Percentiles rank a stretch among this genome's conserved stretches.
phyloP scores from a whole-genome alignment of 257 asterid species.

The Jasminum sambac region DNA sequence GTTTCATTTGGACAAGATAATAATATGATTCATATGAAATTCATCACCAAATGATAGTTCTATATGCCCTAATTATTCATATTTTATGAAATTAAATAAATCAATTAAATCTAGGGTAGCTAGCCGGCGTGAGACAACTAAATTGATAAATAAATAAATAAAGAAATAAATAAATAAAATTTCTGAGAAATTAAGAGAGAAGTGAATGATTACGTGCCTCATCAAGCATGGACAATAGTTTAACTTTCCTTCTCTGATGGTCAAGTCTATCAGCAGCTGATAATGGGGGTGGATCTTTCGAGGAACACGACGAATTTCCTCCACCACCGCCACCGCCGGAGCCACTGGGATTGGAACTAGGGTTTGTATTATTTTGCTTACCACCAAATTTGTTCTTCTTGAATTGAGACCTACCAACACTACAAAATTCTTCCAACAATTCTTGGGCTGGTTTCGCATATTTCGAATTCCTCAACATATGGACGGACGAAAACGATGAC shows the following conservation, averaged over 20 bases:
- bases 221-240: constrained; percentile 94
- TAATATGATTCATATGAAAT: not conserved
- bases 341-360: constrained; percentile 39
- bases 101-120: constrained; percentile 35
- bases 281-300: constrained; percentile 59
- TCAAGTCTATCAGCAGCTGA: constrained; percentile 87
- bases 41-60: constrained; percentile 35
- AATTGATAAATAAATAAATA: no score
- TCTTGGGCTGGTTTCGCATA: constrained; percentile 51
- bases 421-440: constrained; percentile 52
- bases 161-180: constrained; percentile 29
- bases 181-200: constrained; percentile 26
- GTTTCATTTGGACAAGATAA: not conserved
- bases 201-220: constrained; percentile 67
- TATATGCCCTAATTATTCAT: constrained; percentile 41
- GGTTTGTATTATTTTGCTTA: constrained; percentile 42
- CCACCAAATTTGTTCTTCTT: constrained; percentile 45
- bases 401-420: constrained; percentile 44
- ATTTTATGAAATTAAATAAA: constrained; percentile 28
- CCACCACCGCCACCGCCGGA: constrained; percentile 37
- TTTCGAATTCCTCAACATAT: constrained; percentile 42
- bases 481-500: constrained; percentile 35
- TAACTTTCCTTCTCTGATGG: constrained; percentile 97
- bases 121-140: constrained; percentile 3
- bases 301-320: constrained; percentile 47